These are phyloP conservation scores for Gardenia jasminoides DNA, from an alignment of 257 asterid genomes.

Conservation along the genomic window DNA sequence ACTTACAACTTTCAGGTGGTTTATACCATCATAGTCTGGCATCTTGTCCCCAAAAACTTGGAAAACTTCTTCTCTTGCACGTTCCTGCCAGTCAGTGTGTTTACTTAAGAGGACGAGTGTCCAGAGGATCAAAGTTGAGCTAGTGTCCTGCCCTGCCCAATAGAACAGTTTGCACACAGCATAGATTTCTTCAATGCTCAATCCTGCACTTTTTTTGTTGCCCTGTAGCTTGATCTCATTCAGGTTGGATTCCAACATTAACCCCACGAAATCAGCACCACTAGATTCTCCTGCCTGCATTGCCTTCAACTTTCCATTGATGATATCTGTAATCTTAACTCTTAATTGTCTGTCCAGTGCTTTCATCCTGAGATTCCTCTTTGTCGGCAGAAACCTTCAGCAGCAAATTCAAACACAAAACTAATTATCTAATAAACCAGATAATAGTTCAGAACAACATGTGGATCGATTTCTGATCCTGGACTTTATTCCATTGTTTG, in stretches of 20 bases:
- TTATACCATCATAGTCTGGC: slow-evolving; percentile 46
- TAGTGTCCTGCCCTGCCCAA: slow-evolving; percentile 49
- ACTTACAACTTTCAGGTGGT: slow-evolving; percentile 52
- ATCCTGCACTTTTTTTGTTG: slow-evolving; percentile 21
- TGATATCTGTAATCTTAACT: slow-evolving; percentile 23
- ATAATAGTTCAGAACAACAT: too few species aligned
- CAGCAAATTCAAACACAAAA: not conserved
- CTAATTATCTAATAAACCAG: too few species aligned
- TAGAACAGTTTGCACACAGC: slow-evolving; percentile 54
- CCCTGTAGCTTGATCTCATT: slow-evolving; percentile 36
- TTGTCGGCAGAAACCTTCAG: slow-evolving; percentile 38
- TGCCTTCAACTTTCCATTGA: slow-evolving; percentile 22
- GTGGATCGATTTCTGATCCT: too few species aligned
- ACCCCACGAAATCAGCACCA: slow-evolving; percentile 36
- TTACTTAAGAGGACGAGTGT: slow-evolving; percentile 42
- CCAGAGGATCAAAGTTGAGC: slow-evolving; percentile 44
- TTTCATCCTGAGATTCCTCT: slow-evolving; percentile 39
- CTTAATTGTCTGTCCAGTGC: slow-evolving; percentile 34
- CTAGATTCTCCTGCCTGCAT: slow-evolving; percentile 24
- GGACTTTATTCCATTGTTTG: too few species aligned
- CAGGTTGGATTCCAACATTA: slow-evolving; percentile 32
- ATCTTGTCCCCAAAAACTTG: slow-evolving; percentile 29
- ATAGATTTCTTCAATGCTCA: slow-evolving; percentile 50
- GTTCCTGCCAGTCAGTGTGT: slow-evolving; percentile 45
- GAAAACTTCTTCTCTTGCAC: slow-evolving; percentile 47